phyloP scores from a whole-genome alignment of 768 basidiomycete species.

The Boletus rufocinnamomeus region DNA sequence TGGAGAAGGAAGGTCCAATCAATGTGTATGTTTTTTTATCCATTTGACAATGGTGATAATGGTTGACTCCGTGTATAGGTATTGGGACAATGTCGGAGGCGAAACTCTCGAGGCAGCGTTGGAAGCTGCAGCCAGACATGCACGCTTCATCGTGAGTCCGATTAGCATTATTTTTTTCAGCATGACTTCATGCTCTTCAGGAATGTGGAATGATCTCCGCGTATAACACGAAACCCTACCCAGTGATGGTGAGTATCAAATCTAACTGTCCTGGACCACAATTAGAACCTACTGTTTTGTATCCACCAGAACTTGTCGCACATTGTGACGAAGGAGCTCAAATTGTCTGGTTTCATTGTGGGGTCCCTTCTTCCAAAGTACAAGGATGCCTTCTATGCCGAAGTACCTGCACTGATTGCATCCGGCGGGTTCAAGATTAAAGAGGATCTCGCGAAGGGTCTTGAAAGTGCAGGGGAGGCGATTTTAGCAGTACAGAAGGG shows the following conservation, averaged over 20 bases:
- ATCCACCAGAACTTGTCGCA: conserved; percentile 38
- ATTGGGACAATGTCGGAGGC: conserved; percentile 48
- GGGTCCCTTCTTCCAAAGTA: conserved; percentile 33
- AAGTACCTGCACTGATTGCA: conserved; percentile 42
- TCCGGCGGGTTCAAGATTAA: conserved; percentile 48
- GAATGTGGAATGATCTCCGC: conserved; percentile 36
- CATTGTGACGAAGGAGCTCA: conserved; percentile 43
- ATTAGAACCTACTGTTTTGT: background rate
- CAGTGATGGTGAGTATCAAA: conserved; percentile 10
- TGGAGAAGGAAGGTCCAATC: conserved; percentile 58
- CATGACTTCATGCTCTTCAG: conserved; percentile 2
- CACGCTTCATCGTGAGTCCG: conserved; percentile 47
- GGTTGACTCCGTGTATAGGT: conserved; percentile 1
- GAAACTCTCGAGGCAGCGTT: conserved; percentile 58
- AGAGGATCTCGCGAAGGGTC: conserved; percentile 47
- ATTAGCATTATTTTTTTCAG: background rate
- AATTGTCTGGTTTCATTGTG: conserved; percentile 48
- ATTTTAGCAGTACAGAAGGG: conserved; percentile 40
- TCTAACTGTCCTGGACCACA: background rate
- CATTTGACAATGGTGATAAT: background rate
- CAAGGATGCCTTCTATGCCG: conserved; percentile 43
- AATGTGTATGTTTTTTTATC: conserved; percentile 40
- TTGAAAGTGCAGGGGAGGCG: conserved; percentile 43
- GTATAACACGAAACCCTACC: conserved; percentile 18
- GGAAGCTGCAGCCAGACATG: conserved; percentile 42